These are phyloP conservation scores for Trypanosoma theileri DNA, from an alignment of 208 protist species.

Conservation along the genomic window DNA sequence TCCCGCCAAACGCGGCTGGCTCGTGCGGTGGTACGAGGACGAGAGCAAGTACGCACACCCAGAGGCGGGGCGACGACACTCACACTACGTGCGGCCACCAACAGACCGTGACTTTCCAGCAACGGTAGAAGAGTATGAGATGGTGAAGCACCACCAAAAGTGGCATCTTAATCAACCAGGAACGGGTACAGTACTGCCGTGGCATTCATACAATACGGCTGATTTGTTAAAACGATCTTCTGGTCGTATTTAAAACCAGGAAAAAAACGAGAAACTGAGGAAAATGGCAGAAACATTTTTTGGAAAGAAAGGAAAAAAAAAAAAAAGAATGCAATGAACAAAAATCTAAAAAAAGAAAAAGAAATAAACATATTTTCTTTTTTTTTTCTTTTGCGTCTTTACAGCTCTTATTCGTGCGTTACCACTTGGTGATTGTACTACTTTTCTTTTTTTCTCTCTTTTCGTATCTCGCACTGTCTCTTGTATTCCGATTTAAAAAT, in stretches of 20 bases:
- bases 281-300: too few species aligned
- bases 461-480: too few species aligned
- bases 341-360: too few species aligned
- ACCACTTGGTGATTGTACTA: too few species aligned
- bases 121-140: conserved; percentile 84
- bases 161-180: conserved; percentile 90
- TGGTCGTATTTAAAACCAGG: conserved; percentile 22
- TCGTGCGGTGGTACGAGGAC: conserved; percentile 88
- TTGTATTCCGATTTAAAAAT: too few species aligned
- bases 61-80: conserved; percentile 63
- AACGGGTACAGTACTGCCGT: conserved; percentile 85
- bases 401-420: too few species aligned
- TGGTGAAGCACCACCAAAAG: conserved; percentile 92
- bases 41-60: conserved; percentile 88
- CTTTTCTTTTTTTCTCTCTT: too few species aligned
- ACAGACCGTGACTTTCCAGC: conserved; percentile 83
- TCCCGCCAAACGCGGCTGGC: conserved; percentile 78
- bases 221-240: conserved; percentile 54
- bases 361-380: too few species aligned
- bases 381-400: too few species aligned
- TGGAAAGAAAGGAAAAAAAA: not conserved
- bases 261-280: not conserved
- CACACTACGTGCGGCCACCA: conserved; percentile 83
- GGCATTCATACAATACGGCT: conserved; percentile 76
- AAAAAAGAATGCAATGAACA: not conserved